These are phyloP conservation scores for Trypanosoma cruzi DNA, from an alignment of 208 protist species.

Conservation along the genomic window DNA sequence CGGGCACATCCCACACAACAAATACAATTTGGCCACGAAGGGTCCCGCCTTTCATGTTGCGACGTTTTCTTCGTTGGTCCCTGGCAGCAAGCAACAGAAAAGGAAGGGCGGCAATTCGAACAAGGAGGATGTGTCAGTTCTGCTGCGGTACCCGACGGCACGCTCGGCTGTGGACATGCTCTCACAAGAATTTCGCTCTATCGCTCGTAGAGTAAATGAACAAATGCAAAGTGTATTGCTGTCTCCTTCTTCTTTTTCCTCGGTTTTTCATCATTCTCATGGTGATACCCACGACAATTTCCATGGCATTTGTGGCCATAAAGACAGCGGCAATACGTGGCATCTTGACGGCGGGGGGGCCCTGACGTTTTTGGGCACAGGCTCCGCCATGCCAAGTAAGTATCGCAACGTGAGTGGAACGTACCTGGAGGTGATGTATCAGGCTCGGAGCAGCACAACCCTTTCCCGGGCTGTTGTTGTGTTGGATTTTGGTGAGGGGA, in stretches of 20 bases:
- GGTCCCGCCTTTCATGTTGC: not conserved
- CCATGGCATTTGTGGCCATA: not conserved
- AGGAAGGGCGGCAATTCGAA: constrained; percentile 1
- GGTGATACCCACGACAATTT: not conserved
- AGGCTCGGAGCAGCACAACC: not conserved
- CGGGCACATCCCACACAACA: not conserved
- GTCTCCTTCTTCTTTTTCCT: constrained; percentile 1
- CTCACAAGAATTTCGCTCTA: constrained; percentile 22
- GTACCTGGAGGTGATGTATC: constrained; percentile 52
- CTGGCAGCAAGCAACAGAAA: not conserved
- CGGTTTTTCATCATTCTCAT: not conserved
- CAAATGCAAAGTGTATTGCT: not conserved
- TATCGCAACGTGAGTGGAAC: constrained; percentile 89
- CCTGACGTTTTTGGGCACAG: constrained; percentile 84
- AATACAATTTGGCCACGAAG: not conserved
- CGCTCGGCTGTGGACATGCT: constrained; percentile 35
- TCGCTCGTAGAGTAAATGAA: not conserved
- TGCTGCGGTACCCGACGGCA: constrained; percentile 55
- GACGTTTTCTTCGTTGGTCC: not conserved
- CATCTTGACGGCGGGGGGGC: constrained; percentile 42
- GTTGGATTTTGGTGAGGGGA: constrained; percentile 89
- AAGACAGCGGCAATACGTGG: constrained; percentile 8
- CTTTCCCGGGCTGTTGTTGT: constrained; percentile 50
- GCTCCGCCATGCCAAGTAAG: constrained; percentile 88
- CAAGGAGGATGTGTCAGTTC: constrained; percentile 14